These are phyloP conservation scores for Laetiporus sulphureus DNA, from an alignment of 1,284 basidiomycete genomes.

Conservation along the genomic window DNA sequence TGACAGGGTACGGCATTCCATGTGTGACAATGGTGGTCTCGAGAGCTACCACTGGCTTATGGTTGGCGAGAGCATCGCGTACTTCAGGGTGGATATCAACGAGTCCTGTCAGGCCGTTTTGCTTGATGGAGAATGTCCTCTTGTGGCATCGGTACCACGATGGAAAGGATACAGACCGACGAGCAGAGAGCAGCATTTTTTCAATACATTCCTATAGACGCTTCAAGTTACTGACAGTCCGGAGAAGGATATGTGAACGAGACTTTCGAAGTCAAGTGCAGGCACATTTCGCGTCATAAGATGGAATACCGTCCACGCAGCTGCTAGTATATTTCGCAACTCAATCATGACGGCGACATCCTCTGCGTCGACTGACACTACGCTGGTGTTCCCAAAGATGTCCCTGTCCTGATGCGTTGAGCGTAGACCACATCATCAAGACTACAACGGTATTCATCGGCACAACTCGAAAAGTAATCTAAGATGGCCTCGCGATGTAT, in stretches of 20 bases:
- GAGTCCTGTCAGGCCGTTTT: slow-evolving; percentile 18
- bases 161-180: too few relatives aligned
- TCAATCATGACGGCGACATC: slow-evolving; percentile 4
- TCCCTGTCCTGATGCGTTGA: slow-evolving; percentile 51
- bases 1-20: slow-evolving; percentile 80
- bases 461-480: slow-evolving; percentile 58
- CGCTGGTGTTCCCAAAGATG: slow-evolving; percentile 39
- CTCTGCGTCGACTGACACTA: slow-evolving; percentile 40
- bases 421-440: slow-evolving; percentile 48
- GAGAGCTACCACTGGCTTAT: slow-evolving; percentile 64
- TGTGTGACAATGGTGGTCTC: slow-evolving; percentile 91
- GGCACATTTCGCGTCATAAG: too few relatives aligned
- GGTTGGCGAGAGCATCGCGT: slow-evolving; percentile 60
- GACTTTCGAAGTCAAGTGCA: too few relatives aligned
- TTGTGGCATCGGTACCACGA: too few relatives aligned
- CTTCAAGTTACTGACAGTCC: too few relatives aligned
- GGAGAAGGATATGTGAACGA: too few relatives aligned
- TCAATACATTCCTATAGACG: too few relatives aligned
- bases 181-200: too few relatives aligned
- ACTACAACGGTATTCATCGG: slow-evolving; percentile 71
- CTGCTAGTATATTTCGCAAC: neutral
- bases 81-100: slow-evolving; percentile 77
- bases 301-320: neutral
- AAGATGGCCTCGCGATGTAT: slow-evolving; percentile 30
- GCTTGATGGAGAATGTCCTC: slow-evolving; percentile 6